Conservation (phyloP, 768 basidiomycete species). For the Boletellus ananas region DNA sequence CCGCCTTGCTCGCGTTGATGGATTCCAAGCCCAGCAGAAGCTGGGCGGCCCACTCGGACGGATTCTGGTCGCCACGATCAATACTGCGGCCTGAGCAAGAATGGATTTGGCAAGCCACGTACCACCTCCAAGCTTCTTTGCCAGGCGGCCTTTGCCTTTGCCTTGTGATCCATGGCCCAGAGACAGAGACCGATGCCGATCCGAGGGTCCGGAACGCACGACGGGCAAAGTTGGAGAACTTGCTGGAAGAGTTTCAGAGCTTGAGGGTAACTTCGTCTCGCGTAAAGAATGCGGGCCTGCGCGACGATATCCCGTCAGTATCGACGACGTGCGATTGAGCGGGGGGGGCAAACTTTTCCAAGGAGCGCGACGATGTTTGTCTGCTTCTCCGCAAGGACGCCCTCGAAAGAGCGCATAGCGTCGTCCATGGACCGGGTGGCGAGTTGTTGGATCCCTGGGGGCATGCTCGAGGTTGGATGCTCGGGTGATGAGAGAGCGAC, state of each 20-base stretch:
- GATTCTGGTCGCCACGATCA: conserved; percentile 48
- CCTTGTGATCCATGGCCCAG: conserved; percentile 83
- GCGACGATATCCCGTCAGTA: neutral
- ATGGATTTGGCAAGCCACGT: conserved; percentile 27
- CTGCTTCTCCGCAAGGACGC: conserved; percentile 70
- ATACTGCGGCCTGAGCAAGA: neutral
- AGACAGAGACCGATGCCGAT: conserved; percentile 94
- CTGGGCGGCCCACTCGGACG: conserved; percentile 72
- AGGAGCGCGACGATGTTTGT: conserved; percentile 85
- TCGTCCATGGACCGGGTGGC: conserved; percentile 79
- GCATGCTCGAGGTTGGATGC: neutral
- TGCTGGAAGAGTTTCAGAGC: conserved; percentile 86
- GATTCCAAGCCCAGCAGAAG: conserved; percentile 83
- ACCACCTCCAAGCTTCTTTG: conserved; percentile 83
- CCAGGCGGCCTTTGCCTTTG: conserved; percentile 86
- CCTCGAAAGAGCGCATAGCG: conserved; percentile 78
- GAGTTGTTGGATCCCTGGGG: conserved; percentile 74
- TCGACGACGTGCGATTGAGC: neutral
- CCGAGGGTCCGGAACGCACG: conserved; percentile 86
- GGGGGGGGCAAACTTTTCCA: conserved; percentile 61
- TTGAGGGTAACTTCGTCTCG: conserved; percentile 68
- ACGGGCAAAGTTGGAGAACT: conserved; percentile 72
- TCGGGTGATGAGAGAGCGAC: conserved; percentile 2
- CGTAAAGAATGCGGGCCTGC: conserved; percentile 83
- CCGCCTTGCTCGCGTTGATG: conserved; percentile 80